These are phyloP conservation scores for Panellus pusillus DNA, from an alignment of 768 basidiomycete genomes.

Conservation along the genomic window DNA sequence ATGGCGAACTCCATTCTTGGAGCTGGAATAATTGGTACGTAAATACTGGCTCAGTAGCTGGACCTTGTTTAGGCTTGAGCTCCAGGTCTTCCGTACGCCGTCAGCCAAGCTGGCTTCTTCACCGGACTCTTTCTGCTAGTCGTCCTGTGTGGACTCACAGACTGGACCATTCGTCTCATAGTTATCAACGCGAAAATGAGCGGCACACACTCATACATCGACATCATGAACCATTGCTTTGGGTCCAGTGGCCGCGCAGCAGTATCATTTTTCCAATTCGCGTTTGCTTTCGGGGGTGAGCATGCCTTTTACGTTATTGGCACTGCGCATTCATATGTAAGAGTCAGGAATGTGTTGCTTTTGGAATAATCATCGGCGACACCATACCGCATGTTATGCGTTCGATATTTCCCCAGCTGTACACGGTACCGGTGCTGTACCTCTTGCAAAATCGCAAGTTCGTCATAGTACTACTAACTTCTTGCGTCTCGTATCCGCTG, in stretches of 20 bases:
- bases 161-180: constrained; percentile 97
- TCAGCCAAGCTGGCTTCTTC: constrained; percentile 93
- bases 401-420: constrained; percentile 72
- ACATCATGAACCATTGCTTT: constrained; percentile 92
- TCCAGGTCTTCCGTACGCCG: constrained; percentile 90
- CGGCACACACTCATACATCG: constrained; percentile 89
- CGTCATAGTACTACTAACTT: constrained; percentile 84
- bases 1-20: constrained; percentile 98
- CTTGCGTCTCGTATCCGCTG: constrained; percentile 89
- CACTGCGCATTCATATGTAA: constrained; percentile 2
- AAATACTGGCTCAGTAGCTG: constrained; percentile 1
- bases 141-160: constrained; percentile 80
- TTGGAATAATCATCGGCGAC: constrained; percentile 97
- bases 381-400: constrained; percentile 94
- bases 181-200: constrained; percentile 95
- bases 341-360: constrained; percentile 94
- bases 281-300: constrained; percentile 94
- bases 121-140: constrained; percentile 82
- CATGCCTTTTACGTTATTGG: constrained; percentile 6
- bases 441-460: constrained; percentile 85
- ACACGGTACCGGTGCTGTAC: constrained; percentile 68
- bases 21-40: constrained; percentile 38
- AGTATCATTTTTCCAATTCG: constrained; percentile 95
- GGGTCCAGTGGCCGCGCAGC: constrained; percentile 89
- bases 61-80: neutral